Evolutionary conservation across 352 stramenopile species (phyloP).

Genomic region (Pythium phragmiticola): DNA sequence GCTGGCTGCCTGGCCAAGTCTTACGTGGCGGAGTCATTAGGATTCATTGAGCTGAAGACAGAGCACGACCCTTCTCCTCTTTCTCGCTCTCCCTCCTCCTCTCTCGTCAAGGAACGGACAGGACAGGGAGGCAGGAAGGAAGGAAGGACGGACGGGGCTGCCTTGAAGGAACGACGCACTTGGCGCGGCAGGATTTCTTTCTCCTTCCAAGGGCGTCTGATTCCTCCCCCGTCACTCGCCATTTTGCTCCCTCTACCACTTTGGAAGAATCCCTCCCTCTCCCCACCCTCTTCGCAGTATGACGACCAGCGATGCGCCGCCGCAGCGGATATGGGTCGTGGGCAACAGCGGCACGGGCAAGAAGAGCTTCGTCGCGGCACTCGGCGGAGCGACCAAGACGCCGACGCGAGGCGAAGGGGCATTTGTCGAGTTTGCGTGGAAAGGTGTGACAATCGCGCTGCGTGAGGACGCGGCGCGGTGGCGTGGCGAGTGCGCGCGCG

Average conservation of each 20-base stretch:
- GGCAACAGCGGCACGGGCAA: constrained; percentile 47
- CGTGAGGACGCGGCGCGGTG: neutral
- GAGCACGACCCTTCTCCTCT: neutral
- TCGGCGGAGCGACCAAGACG: constrained; percentile 33
- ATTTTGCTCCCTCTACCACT: neutral
- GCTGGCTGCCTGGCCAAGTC: no score
- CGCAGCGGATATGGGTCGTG: constrained; percentile 31
- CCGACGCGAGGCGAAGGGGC: neutral
- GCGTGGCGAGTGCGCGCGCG: constrained; percentile 8
- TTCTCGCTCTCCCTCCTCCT: neutral
- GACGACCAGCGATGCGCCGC: constrained; percentile 15
- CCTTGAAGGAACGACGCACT: no score
- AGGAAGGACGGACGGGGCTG: no score
- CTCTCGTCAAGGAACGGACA: neutral
- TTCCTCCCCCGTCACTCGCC: neutral
- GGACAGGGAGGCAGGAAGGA: no score
- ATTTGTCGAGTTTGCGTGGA: constrained; percentile 6
- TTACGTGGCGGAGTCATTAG: no score
- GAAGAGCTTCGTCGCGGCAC: constrained; percentile 45
- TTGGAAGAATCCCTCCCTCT: neutral
- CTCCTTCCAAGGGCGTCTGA: no score
- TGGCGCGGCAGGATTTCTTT: no score
- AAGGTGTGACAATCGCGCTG: constrained; percentile 5
- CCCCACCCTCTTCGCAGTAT: neutral
- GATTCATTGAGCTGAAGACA: neutral